Evolutionary conservation across 2,329 filamentous ascomycete species (phyloP), one percentile per base, ranked within the genome.

Genomic region (Sordariomycetes sp.): DNA sequence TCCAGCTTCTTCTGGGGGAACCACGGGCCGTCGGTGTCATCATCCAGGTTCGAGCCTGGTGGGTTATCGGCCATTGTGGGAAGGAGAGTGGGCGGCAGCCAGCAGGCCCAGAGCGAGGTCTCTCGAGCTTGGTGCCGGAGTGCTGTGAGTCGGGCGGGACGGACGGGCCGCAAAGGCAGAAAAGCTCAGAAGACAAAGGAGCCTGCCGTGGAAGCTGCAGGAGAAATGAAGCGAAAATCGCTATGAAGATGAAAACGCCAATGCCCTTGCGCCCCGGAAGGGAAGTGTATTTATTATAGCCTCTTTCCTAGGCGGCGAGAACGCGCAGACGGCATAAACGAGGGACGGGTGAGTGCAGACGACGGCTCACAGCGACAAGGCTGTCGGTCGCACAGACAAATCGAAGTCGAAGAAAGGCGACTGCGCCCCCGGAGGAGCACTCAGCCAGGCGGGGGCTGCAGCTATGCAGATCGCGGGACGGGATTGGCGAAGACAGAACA

Each of bases 1-100:
- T 70, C 71, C 8, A 67, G 66, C 43, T 67, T 70, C 58, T 69
- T 69, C 37, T 67, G 67, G 8, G 79, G 75, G 60, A 78, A 78
- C 74, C 76, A 78, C 62, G 53, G 48, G 28, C 56, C 56, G 7
- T 53, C 8, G 11, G 55, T 55, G 14, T 60, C 60, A 25, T 58
- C 60, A 34, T 58, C 51, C 28, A 61, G 43, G 43, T 59, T 32
- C 8, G 28, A 4, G 28, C 28, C 28, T 32, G 28, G 28, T 8
- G 28, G 28, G 4, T 32, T 50, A n/a, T 57, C 55, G 12, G 55
- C 34, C 55, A 57, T 57, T 14, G 34, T 22, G 48, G 22, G 20
- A 11, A 22, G n/a, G n/a, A n/a, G n/a, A n/a, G n/a, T n/a, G n/a
- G n/a, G n/a, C 8, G n/a, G 46, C 20, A 20, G 46, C 18, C 28